Evolutionary conservation across 2,329 filamentous ascomycete species (phyloP).

Genomic region (Colletotrichum musicola): DNA sequence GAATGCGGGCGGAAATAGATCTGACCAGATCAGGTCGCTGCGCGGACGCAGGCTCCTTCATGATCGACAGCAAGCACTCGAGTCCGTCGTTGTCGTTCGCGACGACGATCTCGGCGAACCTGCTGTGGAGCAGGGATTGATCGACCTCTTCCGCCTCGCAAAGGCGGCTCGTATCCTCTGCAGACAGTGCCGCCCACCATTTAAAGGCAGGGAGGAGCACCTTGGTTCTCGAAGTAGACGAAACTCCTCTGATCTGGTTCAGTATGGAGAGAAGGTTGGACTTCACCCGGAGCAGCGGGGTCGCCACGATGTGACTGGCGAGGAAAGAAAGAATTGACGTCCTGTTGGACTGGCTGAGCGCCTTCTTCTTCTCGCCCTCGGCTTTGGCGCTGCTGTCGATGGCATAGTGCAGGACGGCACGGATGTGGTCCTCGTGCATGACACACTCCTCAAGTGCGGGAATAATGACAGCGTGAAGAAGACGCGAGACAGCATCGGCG

Average conservation of each 20-base stretch:
- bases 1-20: slow-evolving; percentile 77
- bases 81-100: slow-evolving; percentile 66
- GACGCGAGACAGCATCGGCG: slow-evolving; percentile 66
- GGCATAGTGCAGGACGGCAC: slow-evolving; percentile 70
- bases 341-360: slow-evolving; percentile 71
- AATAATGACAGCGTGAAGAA: slow-evolving; percentile 76
- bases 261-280: slow-evolving; percentile 78
- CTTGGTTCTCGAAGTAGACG: slow-evolving; percentile 76
- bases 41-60: slow-evolving; percentile 55
- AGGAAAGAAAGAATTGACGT: slow-evolving; percentile 78
- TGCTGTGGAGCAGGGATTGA: slow-evolving; percentile 55
- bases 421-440: slow-evolving; percentile 80
- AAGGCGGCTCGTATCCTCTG: slow-evolving; percentile 62
- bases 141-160: slow-evolving; percentile 56
- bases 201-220: slow-evolving; percentile 81
- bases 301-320: slow-evolving; percentile 76
- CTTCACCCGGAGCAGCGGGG: slow-evolving; percentile 78
- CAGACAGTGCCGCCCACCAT: slow-evolving; percentile 72
- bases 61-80: slow-evolving; percentile 62
- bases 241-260: slow-evolving; percentile 79
- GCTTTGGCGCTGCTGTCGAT: slow-evolving; percentile 64
- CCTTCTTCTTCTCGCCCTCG: slow-evolving; percentile 61
- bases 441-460: slow-evolving; percentile 88
- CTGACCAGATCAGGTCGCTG: slow-evolving; percentile 67
- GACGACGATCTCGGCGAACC: slow-evolving; percentile 65